Evolutionary conservation across 495 filamentous ascomycete genomes (phyloP).

Genomic region (Cercophora sp.): DNA sequence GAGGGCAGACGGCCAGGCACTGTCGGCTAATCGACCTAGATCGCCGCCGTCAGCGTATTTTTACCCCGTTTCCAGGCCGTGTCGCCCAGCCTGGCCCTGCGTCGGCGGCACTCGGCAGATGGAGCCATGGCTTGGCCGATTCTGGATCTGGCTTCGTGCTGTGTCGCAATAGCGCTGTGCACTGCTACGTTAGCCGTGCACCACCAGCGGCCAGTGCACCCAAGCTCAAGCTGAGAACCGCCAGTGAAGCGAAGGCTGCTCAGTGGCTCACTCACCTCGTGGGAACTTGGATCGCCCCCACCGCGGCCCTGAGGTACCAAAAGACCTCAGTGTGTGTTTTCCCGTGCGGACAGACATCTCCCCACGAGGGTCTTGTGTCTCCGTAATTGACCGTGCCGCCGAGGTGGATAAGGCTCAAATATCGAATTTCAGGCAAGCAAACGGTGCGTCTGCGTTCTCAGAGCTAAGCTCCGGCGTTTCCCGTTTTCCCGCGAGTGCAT

Average conservation of each 20-base stretch:
- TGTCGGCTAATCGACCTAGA: not conserved
- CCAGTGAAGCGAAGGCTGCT: not conserved
- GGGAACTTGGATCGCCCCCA: not conserved
- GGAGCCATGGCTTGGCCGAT: not conserved
- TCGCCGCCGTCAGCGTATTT: not conserved
- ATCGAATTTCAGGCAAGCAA: no score
- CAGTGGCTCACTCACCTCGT: not conserved
- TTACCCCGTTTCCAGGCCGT: not conserved
- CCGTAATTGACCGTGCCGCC: no score
- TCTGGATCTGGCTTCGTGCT: no score
- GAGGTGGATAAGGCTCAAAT: no score
- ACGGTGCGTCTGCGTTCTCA: not conserved
- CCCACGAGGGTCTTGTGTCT: no score
- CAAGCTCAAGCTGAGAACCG: not conserved
- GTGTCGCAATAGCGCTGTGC: no score
- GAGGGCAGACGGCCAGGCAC: not conserved
- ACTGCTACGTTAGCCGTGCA: no score
- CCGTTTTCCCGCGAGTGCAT: constrained; percentile 9
- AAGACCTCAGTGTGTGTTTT: not conserved
- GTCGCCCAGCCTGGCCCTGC: not conserved
- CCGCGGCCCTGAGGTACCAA: not conserved
- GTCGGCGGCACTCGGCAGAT: constrained; percentile 1
- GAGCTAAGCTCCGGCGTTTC: not conserved
- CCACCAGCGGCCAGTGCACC: no score
- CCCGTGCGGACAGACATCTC: no score